Percentiles rank a stretch among this genome's conserved stretches.
Evolutionary conservation across 352 stramenopile species (phyloP).

Genomic region (Phytophthora palmivora): DNA sequence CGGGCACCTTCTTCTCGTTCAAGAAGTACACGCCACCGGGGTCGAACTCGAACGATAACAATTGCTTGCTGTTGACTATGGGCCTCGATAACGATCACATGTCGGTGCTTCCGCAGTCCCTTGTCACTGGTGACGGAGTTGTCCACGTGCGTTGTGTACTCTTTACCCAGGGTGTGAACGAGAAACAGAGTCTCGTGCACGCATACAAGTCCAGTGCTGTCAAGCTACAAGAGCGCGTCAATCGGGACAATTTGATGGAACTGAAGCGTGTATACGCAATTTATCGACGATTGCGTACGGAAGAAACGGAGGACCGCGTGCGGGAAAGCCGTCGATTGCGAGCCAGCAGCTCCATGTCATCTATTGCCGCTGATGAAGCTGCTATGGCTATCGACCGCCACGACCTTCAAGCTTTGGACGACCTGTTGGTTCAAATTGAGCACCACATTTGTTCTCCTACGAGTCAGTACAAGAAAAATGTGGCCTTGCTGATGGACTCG

Average conservation of each 20-base stretch:
- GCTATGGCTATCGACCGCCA: constrained; percentile 40
- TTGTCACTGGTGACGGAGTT: constrained; percentile 51
- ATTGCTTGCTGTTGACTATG: constrained; percentile 74
- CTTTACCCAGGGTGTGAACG: constrained; percentile 86
- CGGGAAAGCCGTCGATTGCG: constrained; percentile 35
- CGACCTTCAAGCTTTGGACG: constrained; percentile 68
- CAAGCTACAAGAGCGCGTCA: constrained; percentile 82
- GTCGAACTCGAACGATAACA: constrained; percentile 31
- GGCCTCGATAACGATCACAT: constrained; percentile 62
- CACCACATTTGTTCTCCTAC: constrained; percentile 72
- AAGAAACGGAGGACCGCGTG: constrained; percentile 44
- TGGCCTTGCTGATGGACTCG: constrained; percentile 78
- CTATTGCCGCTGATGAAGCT: constrained; percentile 24
- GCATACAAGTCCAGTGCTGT: constrained; percentile 78
- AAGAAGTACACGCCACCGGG: constrained; percentile 64
- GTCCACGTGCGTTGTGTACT: constrained; percentile 73
- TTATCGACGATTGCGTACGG: constrained; percentile 54
- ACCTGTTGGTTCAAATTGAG: constrained; percentile 72
- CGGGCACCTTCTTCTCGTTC: constrained; percentile 58
- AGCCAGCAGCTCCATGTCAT: constrained; percentile 18
- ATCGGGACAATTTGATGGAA: constrained; percentile 80
- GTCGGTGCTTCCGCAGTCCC: constrained; percentile 50
- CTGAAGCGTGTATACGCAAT: constrained; percentile 67
- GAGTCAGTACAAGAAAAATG: constrained; percentile 86
- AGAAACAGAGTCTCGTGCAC: constrained; percentile 87